Evolutionary conservation across 2,329 filamentous ascomycete species (phyloP).

Genomic region (Purpureocillium takamizusanense): DNA sequence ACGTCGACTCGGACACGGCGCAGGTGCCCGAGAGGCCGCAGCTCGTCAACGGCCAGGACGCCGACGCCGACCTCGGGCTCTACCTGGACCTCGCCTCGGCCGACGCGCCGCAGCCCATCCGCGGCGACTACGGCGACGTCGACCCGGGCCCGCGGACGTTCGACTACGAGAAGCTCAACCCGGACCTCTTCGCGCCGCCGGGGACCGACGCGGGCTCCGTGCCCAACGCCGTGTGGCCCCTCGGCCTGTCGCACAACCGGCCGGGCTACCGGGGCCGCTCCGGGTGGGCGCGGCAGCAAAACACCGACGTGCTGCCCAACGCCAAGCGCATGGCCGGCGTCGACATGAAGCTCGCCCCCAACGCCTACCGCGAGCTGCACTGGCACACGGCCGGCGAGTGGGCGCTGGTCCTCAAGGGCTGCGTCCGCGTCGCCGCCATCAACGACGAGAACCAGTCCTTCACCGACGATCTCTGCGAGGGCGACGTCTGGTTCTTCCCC

Average conservation of each 20-base stretch:
- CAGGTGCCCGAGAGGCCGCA: slow-evolving; percentile 24
- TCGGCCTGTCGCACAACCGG: slow-evolving; percentile 41
- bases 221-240: slow-evolving; percentile 41
- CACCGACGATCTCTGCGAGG: slow-evolving; percentile 32
- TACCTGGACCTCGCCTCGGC: slow-evolving; percentile 45
- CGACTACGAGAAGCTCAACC: slow-evolving; percentile 43
- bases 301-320: slow-evolving; percentile 37
- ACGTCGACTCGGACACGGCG: slow-evolving; percentile 27
- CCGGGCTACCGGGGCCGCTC: slow-evolving; percentile 30
- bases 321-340: slow-evolving; percentile 47
- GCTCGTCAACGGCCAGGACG: slow-evolving; percentile 40
- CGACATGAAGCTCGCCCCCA: slow-evolving; percentile 47
- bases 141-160: slow-evolving; percentile 43
- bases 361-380: slow-evolving; percentile 54
- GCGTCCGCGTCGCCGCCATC: slow-evolving; percentile 40
- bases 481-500: slow-evolving; percentile 32
- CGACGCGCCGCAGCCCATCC: slow-evolving; percentile 44
- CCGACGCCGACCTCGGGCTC: slow-evolving; percentile 37
- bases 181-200: slow-evolving; percentile 44
- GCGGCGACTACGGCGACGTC: slow-evolving; percentile 37
- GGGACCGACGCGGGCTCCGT: slow-evolving; percentile 41
- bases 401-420: slow-evolving; percentile 44
- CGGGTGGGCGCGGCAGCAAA: slow-evolving; percentile 48
- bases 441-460: slow-evolving; percentile 40
- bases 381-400: slow-evolving; percentile 49